Conservation (phyloP, 2,329 filamentous ascomycete genomes). For the Pestalotiopsis sp. region DNA sequence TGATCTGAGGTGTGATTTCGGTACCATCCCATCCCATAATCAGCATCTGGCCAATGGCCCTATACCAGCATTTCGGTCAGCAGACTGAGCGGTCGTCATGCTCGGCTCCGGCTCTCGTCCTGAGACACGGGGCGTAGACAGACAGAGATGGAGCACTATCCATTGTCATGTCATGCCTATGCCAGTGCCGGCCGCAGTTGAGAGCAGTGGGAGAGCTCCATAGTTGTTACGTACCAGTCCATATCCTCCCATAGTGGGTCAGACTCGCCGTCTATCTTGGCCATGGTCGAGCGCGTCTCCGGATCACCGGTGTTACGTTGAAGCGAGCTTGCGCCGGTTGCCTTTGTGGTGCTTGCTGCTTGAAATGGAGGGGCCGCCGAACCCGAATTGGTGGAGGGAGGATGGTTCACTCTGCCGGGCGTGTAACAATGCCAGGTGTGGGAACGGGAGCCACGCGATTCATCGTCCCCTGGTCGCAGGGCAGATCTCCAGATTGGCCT, state of each 20-base stretch:
- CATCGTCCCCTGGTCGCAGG: constrained; percentile 11
- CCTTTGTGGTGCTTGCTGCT: constrained; percentile 7
- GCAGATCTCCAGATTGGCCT: constrained; percentile 13
- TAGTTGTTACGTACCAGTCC: constrained; percentile 64
- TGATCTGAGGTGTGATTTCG: constrained; percentile 81
- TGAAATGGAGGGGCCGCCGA: constrained; percentile 3
- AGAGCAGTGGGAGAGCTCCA: neutral
- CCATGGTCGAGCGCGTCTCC: constrained; percentile 33
- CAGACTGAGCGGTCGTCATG: constrained; percentile 8
- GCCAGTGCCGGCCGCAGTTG: neutral
- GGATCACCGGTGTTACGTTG: constrained; percentile 30
- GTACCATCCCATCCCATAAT: constrained; percentile 88
- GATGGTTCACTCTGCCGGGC: constrained; percentile 10
- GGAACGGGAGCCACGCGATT: constrained; percentile 14
- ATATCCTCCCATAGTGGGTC: constrained; percentile 76
- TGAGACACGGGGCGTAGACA: neutral
- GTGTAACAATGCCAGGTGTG: constrained; percentile 19
- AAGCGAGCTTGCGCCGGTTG: constrained; percentile 20
- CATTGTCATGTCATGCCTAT: neutral
- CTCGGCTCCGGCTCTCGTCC: neutral
- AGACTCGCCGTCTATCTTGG: constrained; percentile 47
- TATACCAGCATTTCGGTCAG: constrained; percentile 40
- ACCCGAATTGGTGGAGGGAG: neutral
- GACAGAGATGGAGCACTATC: no score
- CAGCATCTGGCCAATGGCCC: constrained; percentile 75